Percentiles rank a stretch among this genome's conserved stretches.
Conservation (phyloP, 352 stramenopile species). For the Phytophthora hibernalis region DNA sequence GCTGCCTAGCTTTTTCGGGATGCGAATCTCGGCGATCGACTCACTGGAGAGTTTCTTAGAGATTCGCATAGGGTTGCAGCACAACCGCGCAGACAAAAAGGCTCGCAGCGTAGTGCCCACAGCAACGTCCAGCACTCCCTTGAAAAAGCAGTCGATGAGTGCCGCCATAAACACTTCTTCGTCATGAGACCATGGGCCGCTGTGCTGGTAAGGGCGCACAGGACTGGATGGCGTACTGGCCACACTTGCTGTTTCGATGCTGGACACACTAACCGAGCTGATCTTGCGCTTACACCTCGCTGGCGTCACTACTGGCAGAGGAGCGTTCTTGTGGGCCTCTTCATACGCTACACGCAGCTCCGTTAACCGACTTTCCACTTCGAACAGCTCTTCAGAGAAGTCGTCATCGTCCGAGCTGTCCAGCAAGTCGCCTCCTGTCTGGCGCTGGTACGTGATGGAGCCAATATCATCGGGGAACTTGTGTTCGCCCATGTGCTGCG, state of each 20-base stretch:
- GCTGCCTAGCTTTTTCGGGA: slow-evolving; percentile 77
- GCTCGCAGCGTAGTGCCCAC: slow-evolving; percentile 73
- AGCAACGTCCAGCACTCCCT: slow-evolving; percentile 60
- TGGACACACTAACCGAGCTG: slow-evolving; percentile 37
- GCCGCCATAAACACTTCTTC: slow-evolving; percentile 72
- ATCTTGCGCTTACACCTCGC: slow-evolving; percentile 39
- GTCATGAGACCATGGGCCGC: slow-evolving; percentile 70
- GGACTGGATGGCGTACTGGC: slow-evolving; percentile 31
- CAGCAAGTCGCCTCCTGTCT: slow-evolving; percentile 22
- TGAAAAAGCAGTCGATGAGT: slow-evolving; percentile 76
- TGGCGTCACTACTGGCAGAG: slow-evolving; percentile 5
- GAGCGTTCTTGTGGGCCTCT: slow-evolving; percentile 43
- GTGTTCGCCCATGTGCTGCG: slow-evolving; percentile 53
- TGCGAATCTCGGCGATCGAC: slow-evolving; percentile 67
- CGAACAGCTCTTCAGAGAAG: slow-evolving; percentile 56
- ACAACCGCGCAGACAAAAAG: slow-evolving; percentile 64
- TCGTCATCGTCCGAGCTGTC: slow-evolving; percentile 36
- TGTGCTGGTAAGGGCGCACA: slow-evolving; percentile 49
- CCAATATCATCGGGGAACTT: slow-evolving; percentile 70
- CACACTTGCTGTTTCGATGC: slow-evolving; percentile 32
- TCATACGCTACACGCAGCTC: slow-evolving; percentile 58
- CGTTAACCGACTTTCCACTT: slow-evolving; percentile 53
- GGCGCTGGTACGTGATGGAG: slow-evolving; percentile 58
- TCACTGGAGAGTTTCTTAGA: slow-evolving; percentile 83
- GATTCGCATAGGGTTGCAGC: slow-evolving; percentile 80